Evolutionary conservation across 176 grass and related monocot genomes (phyloP), one percentile per base, ranked within the genome.

Genomic region (Bolboschoenus planiculmis): DNA sequence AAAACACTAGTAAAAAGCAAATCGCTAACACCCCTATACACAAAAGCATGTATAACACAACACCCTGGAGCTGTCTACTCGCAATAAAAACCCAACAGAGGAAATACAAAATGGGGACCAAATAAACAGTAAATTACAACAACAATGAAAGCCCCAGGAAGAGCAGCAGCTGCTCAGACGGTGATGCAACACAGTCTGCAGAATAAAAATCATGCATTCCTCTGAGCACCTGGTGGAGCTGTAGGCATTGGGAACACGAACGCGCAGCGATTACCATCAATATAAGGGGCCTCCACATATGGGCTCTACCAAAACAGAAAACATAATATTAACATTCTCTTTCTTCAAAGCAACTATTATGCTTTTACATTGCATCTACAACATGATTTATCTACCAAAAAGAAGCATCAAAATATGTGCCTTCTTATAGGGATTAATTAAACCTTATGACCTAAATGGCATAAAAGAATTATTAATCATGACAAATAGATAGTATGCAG

Each of bases 201-300:
- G 27, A 20, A 81, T 24, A 18, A 54, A n/a, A 71, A 86, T 87
- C 50, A 90, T 24, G 83, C 59, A 83, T 91, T 86, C 89, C 91
- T 91, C 46, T 91, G 91, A 0, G 89, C 92, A 18, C 92, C 96
- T 5, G 96, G 96, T 56, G 96, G 96, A 78, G 96, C 87, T 4
- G 89, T 90, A 43, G 96, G 96, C 89, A 95, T 99, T 7, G 96
- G 96, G 14, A 99, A 94, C 83, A 87, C 85, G 40, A 84, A 87
- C 0, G 85, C 62, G 61, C 42, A 97, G 33, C 85, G 68, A 84
- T 86, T 39, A 90, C 86, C 92, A 0, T 67, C 87, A 39, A 95
- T 91, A 75, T 68, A 90, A 61, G 96, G 96, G 2, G 92, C 91
- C 86, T 99, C 91, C 82, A 99, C 96, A 71, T 99, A 99, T 34